These are phyloP conservation scores for Theobroma grandiflorum DNA, from an alignment of 441 rosid genomes.

Conservation along the genomic window DNA sequence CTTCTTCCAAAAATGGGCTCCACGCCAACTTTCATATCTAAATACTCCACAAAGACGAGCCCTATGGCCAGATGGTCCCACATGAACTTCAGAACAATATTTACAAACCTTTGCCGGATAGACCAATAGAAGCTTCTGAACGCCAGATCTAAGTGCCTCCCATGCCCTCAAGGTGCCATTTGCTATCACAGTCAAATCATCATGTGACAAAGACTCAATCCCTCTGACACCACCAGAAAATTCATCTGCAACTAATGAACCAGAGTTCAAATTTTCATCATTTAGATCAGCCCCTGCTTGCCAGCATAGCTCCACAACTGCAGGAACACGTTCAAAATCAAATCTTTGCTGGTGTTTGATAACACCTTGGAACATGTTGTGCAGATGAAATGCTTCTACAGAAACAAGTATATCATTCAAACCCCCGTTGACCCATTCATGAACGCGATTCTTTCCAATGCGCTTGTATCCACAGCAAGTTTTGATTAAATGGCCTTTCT, in stretches of 20 bases:
- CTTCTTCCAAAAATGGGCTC: conserved; percentile 80
- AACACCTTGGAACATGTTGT: conserved; percentile 61
- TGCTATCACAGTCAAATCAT: conserved; percentile 54
- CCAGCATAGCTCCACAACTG: conserved; percentile 79
- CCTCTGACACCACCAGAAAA: conserved; percentile 35
- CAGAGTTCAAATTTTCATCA: conserved; percentile 36
- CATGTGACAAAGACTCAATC: conserved; percentile 44
- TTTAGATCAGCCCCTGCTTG: conserved; percentile 74
- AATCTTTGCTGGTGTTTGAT: conserved; percentile 76
- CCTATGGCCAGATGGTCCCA: conserved; percentile 83
- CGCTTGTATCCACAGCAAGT: conserved; percentile 73
- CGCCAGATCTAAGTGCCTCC: conserved; percentile 67
- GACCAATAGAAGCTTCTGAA: conserved; percentile 63
- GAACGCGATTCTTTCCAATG: conserved; percentile 64
- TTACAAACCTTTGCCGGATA: conserved; percentile 82
- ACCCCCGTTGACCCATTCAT: conserved; percentile 81
- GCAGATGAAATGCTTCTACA: conserved; percentile 65
- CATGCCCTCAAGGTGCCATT: conserved; percentile 71
- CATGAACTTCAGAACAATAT: conserved; percentile 78
- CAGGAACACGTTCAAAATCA: conserved; percentile 78
- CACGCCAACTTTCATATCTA: conserved; percentile 77
- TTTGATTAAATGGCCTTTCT: conserved; percentile 79
- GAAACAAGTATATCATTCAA: conserved; percentile 74
- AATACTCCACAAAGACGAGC: conserved; percentile 82
- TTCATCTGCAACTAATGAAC: conserved; percentile 24